Conservation (phyloP, 768 basidiomycete genomes). For the Lactifluus echinatus region DNA sequence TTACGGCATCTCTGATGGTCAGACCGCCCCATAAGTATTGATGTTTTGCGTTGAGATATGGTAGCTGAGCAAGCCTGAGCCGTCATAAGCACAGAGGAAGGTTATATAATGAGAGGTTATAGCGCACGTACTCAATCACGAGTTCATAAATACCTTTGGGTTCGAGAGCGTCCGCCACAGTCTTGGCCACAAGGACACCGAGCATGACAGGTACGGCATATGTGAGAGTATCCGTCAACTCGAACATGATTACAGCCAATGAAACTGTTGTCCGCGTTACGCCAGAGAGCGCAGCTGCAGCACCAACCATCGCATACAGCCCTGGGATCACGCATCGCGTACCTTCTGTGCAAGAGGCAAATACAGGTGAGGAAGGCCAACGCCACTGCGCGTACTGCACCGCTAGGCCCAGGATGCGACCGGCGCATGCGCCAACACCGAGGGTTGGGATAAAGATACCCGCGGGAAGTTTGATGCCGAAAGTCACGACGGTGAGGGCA, state of each 20-base stretch:
- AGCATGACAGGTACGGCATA: conserved; percentile 91
- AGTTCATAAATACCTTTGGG: conserved; percentile 96
- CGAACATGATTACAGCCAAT: conserved; percentile 93
- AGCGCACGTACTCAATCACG: conserved; percentile 62
- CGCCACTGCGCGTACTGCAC: conserved; percentile 69
- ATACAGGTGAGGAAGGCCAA: conserved; percentile 52
- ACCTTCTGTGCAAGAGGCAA: conserved; percentile 55
- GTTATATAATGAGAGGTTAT: background rate
- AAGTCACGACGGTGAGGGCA: conserved; percentile 75
- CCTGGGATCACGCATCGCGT: conserved; percentile 80
- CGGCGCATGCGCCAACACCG: conserved; percentile 90
- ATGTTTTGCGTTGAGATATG: conserved; percentile 86
- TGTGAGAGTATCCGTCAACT: conserved; percentile 86
- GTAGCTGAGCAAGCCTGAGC: conserved; percentile 66
- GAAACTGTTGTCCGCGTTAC: conserved; percentile 92
- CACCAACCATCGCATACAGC: conserved; percentile 92
- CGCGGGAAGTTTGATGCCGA: conserved; percentile 85
- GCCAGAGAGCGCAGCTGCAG: conserved; percentile 90
- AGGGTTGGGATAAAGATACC: conserved; percentile 97
- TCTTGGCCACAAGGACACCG: conserved; percentile 81
- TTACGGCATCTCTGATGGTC: conserved; percentile 70
- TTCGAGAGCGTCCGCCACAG: conserved; percentile 79
- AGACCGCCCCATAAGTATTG: conserved; percentile 81
- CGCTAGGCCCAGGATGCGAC: conserved; percentile 73
- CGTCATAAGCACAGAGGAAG: background rate